A percentile compares a stretch with the other conserved stretches of the same genome.
These are phyloP conservation scores for Neohortaea acidophila DNA, from an alignment of 495 filamentous ascomycete species.

Conservation along the genomic window DNA sequence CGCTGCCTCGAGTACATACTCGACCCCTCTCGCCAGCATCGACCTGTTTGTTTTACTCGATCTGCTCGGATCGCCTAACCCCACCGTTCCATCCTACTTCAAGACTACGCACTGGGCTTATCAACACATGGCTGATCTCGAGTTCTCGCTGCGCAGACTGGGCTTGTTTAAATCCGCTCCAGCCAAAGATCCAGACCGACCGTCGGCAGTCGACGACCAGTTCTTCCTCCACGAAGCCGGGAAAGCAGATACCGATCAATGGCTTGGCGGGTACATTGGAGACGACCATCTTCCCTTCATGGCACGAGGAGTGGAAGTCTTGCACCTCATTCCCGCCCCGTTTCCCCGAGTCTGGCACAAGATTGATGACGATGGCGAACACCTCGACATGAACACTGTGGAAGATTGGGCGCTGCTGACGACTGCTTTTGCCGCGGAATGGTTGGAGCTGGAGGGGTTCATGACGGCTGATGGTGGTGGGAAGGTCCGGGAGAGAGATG, in stretches of 20 bases:
- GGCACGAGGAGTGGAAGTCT: slow-evolving; percentile 62
- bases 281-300: slow-evolving; percentile 92
- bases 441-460: slow-evolving; percentile 74
- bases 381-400: slow-evolving; percentile 69
- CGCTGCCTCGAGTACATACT: slow-evolving; percentile 55
- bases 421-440: slow-evolving; percentile 77
- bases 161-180: slow-evolving; percentile 33
- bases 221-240: slow-evolving; percentile 24
- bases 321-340: slow-evolving; percentile 71
- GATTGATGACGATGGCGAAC: slow-evolving; percentile 66
- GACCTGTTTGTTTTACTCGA: slow-evolving; percentile 87
- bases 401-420: slow-evolving; percentile 76
- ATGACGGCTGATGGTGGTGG: background rate
- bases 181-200: slow-evolving; percentile 19
- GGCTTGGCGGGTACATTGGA: slow-evolving; percentile 34
- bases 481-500: background rate
- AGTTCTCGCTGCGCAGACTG: slow-evolving; percentile 49
- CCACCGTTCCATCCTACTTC: slow-evolving; percentile 67
- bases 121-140: slow-evolving; percentile 47
- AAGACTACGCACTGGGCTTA: slow-evolving; percentile 91
- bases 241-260: slow-evolving; percentile 34
- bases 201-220: background rate
- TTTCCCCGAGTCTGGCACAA: slow-evolving; percentile 85
- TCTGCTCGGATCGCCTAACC: slow-evolving; percentile 57
- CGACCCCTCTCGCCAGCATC: slow-evolving; percentile 59